phyloP scores from a whole-genome alignment of 1,139 yeast species.

The Sugiyamaella castrensis region DNA sequence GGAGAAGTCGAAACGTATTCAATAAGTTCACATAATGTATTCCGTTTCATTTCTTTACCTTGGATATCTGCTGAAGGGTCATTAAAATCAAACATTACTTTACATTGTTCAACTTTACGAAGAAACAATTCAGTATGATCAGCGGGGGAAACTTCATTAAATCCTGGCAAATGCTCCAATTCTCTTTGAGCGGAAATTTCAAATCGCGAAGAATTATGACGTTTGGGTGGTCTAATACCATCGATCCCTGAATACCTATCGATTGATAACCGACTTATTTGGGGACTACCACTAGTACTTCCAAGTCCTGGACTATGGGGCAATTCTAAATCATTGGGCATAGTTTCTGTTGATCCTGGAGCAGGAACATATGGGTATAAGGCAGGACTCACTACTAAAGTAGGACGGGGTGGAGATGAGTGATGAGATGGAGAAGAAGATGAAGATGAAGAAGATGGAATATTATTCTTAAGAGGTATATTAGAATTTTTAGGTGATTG shows the following conservation, averaged over 20 bases:
- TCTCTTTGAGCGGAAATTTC: conserved; percentile 72
- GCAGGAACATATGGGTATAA: conserved; percentile 32
- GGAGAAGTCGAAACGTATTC: conserved; percentile 78
- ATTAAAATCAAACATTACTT: conserved; percentile 86
- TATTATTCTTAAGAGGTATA: too few relatives aligned
- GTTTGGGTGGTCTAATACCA: conserved; percentile 70
- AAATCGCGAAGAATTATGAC: conserved; percentile 91
- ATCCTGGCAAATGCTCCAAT: conserved; percentile 77
- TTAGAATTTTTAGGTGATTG: too few relatives aligned
- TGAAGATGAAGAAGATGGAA: too few relatives aligned
- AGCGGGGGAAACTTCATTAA: conserved; percentile 86
- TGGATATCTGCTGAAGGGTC: conserved; percentile 90
- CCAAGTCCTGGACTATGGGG: conserved; percentile 24
- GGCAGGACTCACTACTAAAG: conserved; percentile 16
- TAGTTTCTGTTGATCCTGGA: conserved; percentile 40
- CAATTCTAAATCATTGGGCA: conserved; percentile 40
- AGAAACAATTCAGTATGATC: conserved; percentile 80
- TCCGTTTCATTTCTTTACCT: conserved; percentile 88
- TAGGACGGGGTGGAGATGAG: conserved; percentile 10
- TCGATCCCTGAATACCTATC: conserved; percentile 49
- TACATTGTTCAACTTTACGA: conserved; percentile 91
- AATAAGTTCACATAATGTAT: conserved; percentile 82
- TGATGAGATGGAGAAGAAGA: too few relatives aligned
- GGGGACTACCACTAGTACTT: conserved; percentile 9
- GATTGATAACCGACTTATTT: conserved; percentile 30